phyloP scores from a whole-genome alignment of 495 filamentous ascomycete species.

The Sporormia fimetaria region DNA sequence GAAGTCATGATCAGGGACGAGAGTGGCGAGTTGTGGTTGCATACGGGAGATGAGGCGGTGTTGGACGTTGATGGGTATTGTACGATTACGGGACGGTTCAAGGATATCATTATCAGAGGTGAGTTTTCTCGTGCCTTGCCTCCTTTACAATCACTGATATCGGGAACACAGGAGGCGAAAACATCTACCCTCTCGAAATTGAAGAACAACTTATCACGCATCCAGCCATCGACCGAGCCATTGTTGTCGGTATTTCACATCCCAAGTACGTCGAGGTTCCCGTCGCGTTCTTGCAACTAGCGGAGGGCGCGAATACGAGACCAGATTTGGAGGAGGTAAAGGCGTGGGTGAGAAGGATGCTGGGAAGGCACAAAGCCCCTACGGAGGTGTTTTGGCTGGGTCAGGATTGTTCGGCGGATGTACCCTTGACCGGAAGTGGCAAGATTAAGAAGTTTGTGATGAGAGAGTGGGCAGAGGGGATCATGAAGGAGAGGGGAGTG shows the following conservation, averaged over 20 bases:
- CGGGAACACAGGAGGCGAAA: slow-evolving; percentile 24
- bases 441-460: slow-evolving; percentile 55
- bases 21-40: slow-evolving; percentile 50
- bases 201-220: slow-evolving; percentile 54
- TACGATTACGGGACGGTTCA: slow-evolving; percentile 52
- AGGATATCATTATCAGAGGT: slow-evolving; percentile 55
- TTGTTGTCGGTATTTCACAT: slow-evolving; percentile 53
- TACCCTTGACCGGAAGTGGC: slow-evolving; percentile 59
- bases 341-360: slow-evolving; percentile 47
- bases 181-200: slow-evolving; percentile 60
- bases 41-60: slow-evolving; percentile 58
- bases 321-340: slow-evolving; percentile 43
- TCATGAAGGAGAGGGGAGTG: slow-evolving; percentile 38
- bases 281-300: slow-evolving; percentile 44
- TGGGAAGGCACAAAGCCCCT: slow-evolving; percentile 59
- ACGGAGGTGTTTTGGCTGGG: slow-evolving; percentile 56
- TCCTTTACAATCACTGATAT: too few species aligned
- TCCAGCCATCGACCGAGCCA: slow-evolving; percentile 42
- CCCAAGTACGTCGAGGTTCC: slow-evolving; percentile 57
- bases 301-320: slow-evolving; percentile 14
- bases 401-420: slow-evolving; percentile 41
- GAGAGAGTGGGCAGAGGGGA: slow-evolving; percentile 43
- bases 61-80: slow-evolving; percentile 55
- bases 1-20: slow-evolving; percentile 50
- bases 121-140: too few species aligned